Evolutionary conservation across 2,329 filamentous ascomycete species (phyloP), one percentile per base, ranked within the genome.

Genomic region (Massarina eburnea): DNA sequence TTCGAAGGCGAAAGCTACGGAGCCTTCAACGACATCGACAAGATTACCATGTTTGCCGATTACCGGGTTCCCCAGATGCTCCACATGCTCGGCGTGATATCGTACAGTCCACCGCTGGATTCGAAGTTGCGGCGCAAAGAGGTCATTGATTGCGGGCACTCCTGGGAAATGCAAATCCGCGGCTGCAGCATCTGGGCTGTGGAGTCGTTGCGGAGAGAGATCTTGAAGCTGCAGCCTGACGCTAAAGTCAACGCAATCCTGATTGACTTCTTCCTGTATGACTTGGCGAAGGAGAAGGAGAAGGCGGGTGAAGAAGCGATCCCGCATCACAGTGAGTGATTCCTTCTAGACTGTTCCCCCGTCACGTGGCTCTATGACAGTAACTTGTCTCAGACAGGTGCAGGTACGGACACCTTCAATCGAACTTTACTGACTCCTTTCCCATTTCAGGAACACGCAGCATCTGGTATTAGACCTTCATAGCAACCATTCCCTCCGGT

Each of bases 241-340:
- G 79, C 84, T 1, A 73, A 74, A 14, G 70, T 86, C 52, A 99
- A 99, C 66, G 91, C 94, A 20, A 89, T 97, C 30, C 71, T 99
- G 59, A 94, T 99, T 52, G 94, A 99, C 71, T 99, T 97, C 72
- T 96, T 96, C 70, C 75, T 99, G 44, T 99, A 99, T 66, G 94
- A 99, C 72, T 84, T 87, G 15, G 91, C 94, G 73, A 99, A 97
- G 70, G 86, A 90, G 63, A 70, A 88, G 65, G 92, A 97, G 69
- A 61, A 59, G 22, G 66, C 64, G 6, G 61, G 53, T 5, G 57
- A 56, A 19, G 67, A 62, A 40, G 58, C 61, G 32, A 81, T 90
- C 49, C 89, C 89, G 4, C 91, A 96, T 71, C 91, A 96, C 15
- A 30, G n/a, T n/a, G n/a, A n/a, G n/a, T n/a, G n/a, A n/a, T n/a